Conservation (phyloP, 1,284 basidiomycete genomes). For the Pterulicium gracile region DNA sequence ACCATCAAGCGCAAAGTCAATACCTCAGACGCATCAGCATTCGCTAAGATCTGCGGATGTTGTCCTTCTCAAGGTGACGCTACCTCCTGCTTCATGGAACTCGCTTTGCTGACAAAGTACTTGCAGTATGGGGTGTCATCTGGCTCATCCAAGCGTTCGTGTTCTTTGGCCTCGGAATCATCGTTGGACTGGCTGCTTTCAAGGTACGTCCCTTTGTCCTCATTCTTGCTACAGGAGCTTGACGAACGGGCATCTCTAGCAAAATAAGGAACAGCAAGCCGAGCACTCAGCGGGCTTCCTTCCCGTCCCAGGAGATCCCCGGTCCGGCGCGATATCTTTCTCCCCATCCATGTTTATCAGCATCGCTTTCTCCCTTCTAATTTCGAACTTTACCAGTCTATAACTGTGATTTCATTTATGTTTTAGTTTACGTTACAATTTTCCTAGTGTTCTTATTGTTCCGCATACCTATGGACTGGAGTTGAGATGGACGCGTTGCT, state of each 20-base stretch:
- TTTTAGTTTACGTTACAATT: no score
- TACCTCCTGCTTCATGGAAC: neutral
- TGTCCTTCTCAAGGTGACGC: conserved; percentile 54
- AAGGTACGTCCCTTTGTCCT: conserved; percentile 38
- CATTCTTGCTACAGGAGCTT: conserved; percentile 6
- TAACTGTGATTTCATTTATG: no score
- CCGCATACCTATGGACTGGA: no score
- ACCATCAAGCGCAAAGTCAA: conserved; percentile 88
- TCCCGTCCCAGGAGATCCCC: conserved; percentile 42
- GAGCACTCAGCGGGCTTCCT: conserved; percentile 43
- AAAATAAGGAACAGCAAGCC: conserved; percentile 44
- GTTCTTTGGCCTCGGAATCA: conserved; percentile 76
- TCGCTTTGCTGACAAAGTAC: conserved; percentile 5
- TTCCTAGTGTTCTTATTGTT: no score
- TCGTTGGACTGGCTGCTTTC: conserved; percentile 82
- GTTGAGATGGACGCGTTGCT: no score
- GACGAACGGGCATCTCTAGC: conserved; percentile 21
- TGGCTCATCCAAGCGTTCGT: conserved; percentile 79
- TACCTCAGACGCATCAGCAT: conserved; percentile 83
- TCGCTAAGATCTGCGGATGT: conserved; percentile 80
- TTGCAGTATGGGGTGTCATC: conserved; percentile 74
- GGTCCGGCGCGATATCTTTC: neutral
- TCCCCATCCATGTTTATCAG: neutral
- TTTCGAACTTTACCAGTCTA: no score
- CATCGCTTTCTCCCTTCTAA: neutral